Evolutionary conservation across 1,284 basidiomycete genomes (phyloP).

Genomic region (Ceratobasidium theobromae): DNA sequence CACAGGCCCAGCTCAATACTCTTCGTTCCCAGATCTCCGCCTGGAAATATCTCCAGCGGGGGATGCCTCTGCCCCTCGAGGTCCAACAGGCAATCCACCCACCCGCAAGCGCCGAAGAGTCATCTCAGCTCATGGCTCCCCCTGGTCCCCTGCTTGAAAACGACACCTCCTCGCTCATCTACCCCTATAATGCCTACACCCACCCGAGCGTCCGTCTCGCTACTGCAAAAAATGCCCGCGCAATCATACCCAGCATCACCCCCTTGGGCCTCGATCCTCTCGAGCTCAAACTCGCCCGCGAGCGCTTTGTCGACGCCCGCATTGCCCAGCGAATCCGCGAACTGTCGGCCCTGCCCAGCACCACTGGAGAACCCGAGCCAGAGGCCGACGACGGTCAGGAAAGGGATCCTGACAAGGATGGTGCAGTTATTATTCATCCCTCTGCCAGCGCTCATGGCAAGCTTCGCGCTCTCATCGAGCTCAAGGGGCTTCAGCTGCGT

Average conservation of each 20-base stretch:
- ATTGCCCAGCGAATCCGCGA: constrained; percentile 89
- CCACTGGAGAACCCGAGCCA: constrained; percentile 74
- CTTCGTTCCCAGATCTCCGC: constrained; percentile 89
- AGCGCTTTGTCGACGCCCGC: constrained; percentile 86
- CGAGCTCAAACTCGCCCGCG: constrained; percentile 86
- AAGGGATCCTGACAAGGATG: constrained; percentile 40
- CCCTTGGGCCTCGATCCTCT: constrained; percentile 93
- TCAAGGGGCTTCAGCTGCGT: constrained; percentile 88
- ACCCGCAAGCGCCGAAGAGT: constrained; percentile 51
- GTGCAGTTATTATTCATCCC: constrained; percentile 48
- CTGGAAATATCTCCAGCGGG: constrained; percentile 80
- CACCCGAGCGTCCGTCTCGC: constrained; percentile 76
- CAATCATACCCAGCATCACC: constrained; percentile 86
- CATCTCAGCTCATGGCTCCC: constrained; percentile 39
- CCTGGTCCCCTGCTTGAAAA: constrained; percentile 62
- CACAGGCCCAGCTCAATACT: constrained; percentile 78
- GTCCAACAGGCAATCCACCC: constrained; percentile 77
- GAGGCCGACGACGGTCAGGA: constrained; percentile 54
- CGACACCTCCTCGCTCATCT: constrained; percentile 77
- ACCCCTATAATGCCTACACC: constrained; percentile 94
- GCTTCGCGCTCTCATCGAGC: constrained; percentile 88
- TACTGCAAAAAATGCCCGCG: constrained; percentile 73
- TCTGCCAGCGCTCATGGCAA: constrained; percentile 70
- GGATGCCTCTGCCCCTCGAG: constrained; percentile 76
- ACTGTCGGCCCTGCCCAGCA: constrained; percentile 81